phyloP scores from a whole-genome alignment of 1,284 basidiomycete genomes.

The Sanghuangporus sanghuang region DNA sequence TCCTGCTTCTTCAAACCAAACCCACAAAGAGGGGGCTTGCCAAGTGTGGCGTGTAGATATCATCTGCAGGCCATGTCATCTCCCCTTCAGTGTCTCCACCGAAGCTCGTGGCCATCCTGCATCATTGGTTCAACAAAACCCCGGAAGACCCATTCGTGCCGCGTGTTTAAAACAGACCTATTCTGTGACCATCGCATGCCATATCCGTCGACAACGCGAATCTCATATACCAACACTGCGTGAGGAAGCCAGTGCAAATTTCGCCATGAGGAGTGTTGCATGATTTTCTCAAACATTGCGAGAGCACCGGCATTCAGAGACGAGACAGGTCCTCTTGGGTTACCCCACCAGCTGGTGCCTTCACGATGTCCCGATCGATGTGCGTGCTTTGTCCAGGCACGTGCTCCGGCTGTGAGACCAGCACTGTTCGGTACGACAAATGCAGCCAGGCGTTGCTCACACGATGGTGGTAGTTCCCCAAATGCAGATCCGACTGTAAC shows the following conservation, averaged over 20 bases:
- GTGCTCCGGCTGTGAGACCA: conserved; percentile 47
- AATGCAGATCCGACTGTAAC: conserved; percentile 54
- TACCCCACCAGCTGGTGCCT: conserved; percentile 48
- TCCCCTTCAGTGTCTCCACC: conserved; percentile 43
- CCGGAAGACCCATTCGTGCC: conserved; percentile 44
- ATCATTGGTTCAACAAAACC: conserved; percentile 63
- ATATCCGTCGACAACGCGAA: conserved; percentile 50
- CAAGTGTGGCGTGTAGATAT: too few species aligned
- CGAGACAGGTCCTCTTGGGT: conserved; percentile 43
- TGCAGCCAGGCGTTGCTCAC: conserved; percentile 40
- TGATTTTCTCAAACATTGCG: conserved; percentile 44
- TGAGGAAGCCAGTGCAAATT: conserved; percentile 61
- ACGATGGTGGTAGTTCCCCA: conserved; percentile 40
- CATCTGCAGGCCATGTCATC: background rate
- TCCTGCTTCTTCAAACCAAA: too few species aligned
- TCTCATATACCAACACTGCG: conserved; percentile 51
- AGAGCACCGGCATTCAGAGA: conserved; percentile 46
- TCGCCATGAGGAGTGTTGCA: conserved; percentile 45
- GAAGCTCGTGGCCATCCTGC: conserved; percentile 52
- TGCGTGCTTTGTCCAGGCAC: conserved; percentile 57
- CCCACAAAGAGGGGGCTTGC: too few species aligned
- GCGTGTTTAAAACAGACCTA: conserved; percentile 21
- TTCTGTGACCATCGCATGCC: conserved; percentile 61
- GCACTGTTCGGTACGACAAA: conserved; percentile 41
- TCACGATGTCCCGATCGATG: conserved; percentile 38